Evolutionary conservation across 208 protist species (phyloP), one percentile per base, ranked within the genome.

Genomic region (Porcisia deanei): DNA sequence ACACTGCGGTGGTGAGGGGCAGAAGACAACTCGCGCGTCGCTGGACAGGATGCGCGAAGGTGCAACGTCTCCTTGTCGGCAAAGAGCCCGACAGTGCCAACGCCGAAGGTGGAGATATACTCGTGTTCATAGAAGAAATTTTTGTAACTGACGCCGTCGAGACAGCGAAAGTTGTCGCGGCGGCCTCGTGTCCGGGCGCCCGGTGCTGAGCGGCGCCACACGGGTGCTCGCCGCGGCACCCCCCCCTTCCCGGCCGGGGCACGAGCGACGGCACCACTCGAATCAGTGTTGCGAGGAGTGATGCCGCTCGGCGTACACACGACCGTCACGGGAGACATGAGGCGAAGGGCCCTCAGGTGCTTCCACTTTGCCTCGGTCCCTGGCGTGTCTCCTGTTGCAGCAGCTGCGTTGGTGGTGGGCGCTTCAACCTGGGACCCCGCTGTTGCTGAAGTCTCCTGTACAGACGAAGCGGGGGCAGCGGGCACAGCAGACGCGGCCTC

Each of bases 1-100:
- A 52, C 47, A 5, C 41, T 22, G 6, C 9, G 71, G 25, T 67
- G 71, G 22, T 69, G 73, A 30, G 30, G 37, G 52, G 30, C 20
- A 7, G 52, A 25, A 39, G 37, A 47, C 7, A 57, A 22, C 8
- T n/a, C 43, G n/a, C 30, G 30, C 9, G 25, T 54, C 8, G 49
- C 16, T 4, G 30, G n/a, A 58, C 8, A 10, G 12, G 60, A 22
- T n/a, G 55, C 37, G 55, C 10, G 16, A 41, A 54, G 34, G 1
- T 73, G 64, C 2, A 75, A 73, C 1, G 64, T 71, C 8, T 64
- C 65, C 52, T 69, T 78, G 22, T 73, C 22, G 5, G 83, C 79
- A 75, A 85, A 86, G 5, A 92, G 78, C 10, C 88, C 88, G 39
- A 88, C 85, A 10, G 88, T 92, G 58, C 88, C 88, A 2, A 86